A percentile compares a stretch with the other conserved stretches of the same genome.
These are phyloP conservation scores for Taphrina confusa DNA, from an alignment of 1,139 yeast genomes.

Conservation along the genomic window DNA sequence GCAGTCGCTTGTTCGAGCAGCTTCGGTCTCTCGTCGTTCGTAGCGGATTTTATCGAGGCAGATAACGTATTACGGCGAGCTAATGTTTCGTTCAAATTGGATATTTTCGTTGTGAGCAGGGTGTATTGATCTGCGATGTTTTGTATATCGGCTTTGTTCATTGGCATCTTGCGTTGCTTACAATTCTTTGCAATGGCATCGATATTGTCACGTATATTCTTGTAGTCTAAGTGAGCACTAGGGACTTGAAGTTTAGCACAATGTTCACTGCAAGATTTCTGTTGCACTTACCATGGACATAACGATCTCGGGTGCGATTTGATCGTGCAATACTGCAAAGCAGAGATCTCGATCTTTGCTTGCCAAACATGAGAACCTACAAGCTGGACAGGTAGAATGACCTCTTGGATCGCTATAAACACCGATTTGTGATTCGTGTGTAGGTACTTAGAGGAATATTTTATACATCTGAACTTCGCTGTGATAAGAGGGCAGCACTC, in stretches of 20 bases:
- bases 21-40: conserved; percentile 9
- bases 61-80: conserved; percentile 37
- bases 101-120: conserved; percentile 26
- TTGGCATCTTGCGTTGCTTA: conserved; percentile 37
- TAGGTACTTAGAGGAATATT: too few relatives aligned
- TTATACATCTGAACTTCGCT: too few relatives aligned
- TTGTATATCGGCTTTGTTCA: conserved; percentile 37
- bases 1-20: conserved; percentile 36
- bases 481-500: too few relatives aligned
- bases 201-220: conserved; percentile 33
- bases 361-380: too few relatives aligned
- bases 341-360: too few relatives aligned
- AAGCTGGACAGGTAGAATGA: too few relatives aligned
- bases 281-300: too few relatives aligned
- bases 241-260: conserved; percentile 5
- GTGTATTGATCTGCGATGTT: conserved; percentile 33
- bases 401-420: too few relatives aligned
- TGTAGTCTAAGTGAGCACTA: conserved; percentile 34
- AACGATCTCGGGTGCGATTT: too few relatives aligned
- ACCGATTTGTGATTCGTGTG: too few relatives aligned
- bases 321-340: too few relatives aligned
- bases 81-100: conserved; percentile 34
- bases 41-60: conserved; percentile 25
- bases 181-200: conserved; percentile 32
- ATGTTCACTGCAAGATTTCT: too few relatives aligned